Evolutionary conservation across 148 eudicot genomes (phyloP).

Genomic region (Cornus kousa): DNA sequence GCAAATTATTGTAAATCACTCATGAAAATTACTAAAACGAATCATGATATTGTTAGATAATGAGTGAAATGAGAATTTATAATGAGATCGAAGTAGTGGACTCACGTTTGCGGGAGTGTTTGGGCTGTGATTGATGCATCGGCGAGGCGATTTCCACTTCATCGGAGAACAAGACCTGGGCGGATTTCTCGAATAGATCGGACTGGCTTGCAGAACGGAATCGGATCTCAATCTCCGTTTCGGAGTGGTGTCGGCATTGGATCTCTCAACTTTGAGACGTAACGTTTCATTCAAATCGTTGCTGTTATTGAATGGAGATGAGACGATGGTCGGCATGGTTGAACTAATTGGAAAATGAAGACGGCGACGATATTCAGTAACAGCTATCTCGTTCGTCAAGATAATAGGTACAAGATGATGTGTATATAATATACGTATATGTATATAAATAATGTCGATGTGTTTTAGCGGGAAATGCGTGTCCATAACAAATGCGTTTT

Average conservation of each 20-base stretch:
- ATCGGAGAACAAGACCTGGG: slow-evolving; percentile 21
- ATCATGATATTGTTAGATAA: background rate
- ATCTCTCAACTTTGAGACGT: background rate
- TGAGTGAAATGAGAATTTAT: background rate
- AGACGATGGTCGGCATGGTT: background rate
- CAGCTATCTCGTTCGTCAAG: background rate
- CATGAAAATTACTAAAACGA: too few relatives aligned
- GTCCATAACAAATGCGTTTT: slow-evolving; percentile 1
- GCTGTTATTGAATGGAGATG: background rate
- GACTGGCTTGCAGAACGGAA: slow-evolving; percentile 22
- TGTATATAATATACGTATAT: background rate
- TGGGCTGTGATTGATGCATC: slow-evolving; percentile 39
- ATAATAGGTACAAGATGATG: background rate
- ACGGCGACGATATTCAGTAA: background rate
- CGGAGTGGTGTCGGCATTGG: slow-evolving; percentile 32
- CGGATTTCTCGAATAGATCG: slow-evolving; percentile 21
- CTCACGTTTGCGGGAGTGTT: slow-evolving; percentile 47
- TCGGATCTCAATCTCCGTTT: slow-evolving; percentile 58
- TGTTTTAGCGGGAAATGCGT: slow-evolving; percentile 5
- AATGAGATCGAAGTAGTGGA: background rate
- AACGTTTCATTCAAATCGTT: background rate
- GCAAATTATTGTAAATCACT: too few relatives aligned
- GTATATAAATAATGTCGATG: background rate
- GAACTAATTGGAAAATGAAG: background rate
- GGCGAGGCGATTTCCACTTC: slow-evolving; percentile 69